Evolutionary conservation across 78 protist species (phyloP), one percentile per base, ranked within the genome.

Genomic region (Andalucia godoyi): DNA sequence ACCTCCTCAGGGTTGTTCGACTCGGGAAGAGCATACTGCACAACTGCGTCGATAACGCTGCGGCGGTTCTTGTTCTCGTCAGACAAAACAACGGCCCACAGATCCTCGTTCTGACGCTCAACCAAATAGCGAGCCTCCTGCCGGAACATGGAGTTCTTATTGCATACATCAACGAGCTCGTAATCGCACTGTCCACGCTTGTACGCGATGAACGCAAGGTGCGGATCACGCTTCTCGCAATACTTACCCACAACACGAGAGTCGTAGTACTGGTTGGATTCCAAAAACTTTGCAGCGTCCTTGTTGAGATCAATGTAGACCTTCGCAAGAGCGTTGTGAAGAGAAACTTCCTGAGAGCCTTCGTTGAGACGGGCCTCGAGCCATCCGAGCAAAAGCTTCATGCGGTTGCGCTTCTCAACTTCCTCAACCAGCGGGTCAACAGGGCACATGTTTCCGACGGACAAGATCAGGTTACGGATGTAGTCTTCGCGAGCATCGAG

Each of bases 221-320:
- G 10, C 50, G 99, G 99, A 76, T 97, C 99, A 37, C 99, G 80
- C 84, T 90, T 91, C 84, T 93, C 99, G 76, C 99, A 95, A 76
- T 68, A 91, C 58, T 17, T 47, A 2, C 80, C 88, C 21, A 76
- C 72, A 7, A 70, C n/a, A 17, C 2, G 18, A 27, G 60, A 12
- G 66, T 76, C 76, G 65, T 76, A 80, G 76, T 37, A 74, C 43
- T 54, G 83, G 80, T 97, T 96, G 65, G 47, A 43, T n/a, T 46
- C 18, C 47, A 97, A 86, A 89, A 95, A 93, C 41, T 89, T 54
- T 69, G 94, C 96, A 58, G 98, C 83, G 58, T 73, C 71, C 62
- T 71, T 62, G 81, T 81, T 79, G 53, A 73, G 45, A 66, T 96
- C 98, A 30, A 97, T 78, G 94, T 92, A 90, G 59, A 95, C 84